Base-by-base conservation (phyloP, 441 rosid genomes). In the Biscutella laevigata region DNA sequence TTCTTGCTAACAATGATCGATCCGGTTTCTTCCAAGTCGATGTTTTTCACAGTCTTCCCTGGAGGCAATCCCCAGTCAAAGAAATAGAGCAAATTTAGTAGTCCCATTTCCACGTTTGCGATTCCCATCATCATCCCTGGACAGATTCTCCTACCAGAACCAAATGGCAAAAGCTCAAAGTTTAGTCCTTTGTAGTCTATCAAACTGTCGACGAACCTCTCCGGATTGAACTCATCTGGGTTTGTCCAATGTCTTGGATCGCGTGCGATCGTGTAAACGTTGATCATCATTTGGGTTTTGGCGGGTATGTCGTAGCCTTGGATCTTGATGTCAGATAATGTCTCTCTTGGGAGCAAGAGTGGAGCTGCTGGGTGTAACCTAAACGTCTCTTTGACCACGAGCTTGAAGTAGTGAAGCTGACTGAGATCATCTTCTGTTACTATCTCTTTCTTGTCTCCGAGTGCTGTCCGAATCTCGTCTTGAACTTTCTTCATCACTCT, bases 301-400 rank as follows among this genome's bases (percentile, higher is more conserved):
- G 43, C 28, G 0, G 67, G 58, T 1, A 70, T 59, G 6, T 60
- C 49, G 12, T 48, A 70, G 2, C 67, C 67, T 41, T 54, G 53
- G 16, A 70, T 39, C 49, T 64, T 48, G 39, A 68, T 11, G 0
- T 68, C 66, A 20, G 74, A 66, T 7, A 77, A 5, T 20, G 82
- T 39, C 40, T 37, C 60, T 68, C 87, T 70, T 0, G 81, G 73
- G 0, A 78, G 64, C 40, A 81, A 47, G 33, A 78, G 46, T 9
- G 82, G 82, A 9, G 67, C 84, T 33, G 76, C 71, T 9, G 79
- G 80, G 12, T 78, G 87, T 41, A 81, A 38, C 14, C 87, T 68
- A 53, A 76, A 63, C 4, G 66, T 69, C 63, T 81, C 87, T 10
- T 74, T 81, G 1, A 71, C 66, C 21, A 81, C 62, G 22, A 74